Conservation (phyloP, 1,284 basidiomycete genomes). For the Pseudozyma flocculosa region DNA sequence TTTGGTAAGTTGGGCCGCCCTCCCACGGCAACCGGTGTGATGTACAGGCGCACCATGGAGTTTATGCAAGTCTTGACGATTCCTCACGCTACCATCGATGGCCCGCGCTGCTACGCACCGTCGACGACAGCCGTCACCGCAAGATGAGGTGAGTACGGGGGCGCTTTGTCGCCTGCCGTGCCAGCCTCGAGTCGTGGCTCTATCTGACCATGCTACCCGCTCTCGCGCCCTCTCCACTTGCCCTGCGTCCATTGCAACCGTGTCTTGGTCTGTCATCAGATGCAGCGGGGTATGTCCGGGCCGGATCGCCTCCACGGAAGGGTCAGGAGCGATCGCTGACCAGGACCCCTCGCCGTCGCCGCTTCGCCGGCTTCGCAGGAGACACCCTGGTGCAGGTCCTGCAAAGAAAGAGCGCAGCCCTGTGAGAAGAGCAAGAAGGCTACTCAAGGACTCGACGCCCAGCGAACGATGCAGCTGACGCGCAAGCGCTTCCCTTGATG, state of each 20-base stretch:
- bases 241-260: background rate
- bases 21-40: no score
- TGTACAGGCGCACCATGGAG: no score
- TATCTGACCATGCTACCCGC: no score
- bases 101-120: no score
- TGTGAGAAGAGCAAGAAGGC: slow-evolving; percentile 11
- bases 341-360: no score
- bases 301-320: background rate
- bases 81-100: no score
- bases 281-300: slow-evolving; percentile 17
- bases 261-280: slow-evolving; percentile 5
- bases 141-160: slow-evolving; percentile 24
- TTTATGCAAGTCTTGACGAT: no score
- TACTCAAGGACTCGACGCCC: no score
- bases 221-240: no score
- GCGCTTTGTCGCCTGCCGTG: background rate
- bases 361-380: background rate
- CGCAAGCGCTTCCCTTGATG: no score
- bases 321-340: no score
- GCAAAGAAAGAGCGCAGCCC: slow-evolving; percentile 12
- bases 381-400: slow-evolving; percentile 22
- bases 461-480: no score
- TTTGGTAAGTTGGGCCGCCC: slow-evolving; percentile 9
- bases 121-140: slow-evolving; percentile 11
- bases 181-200: background rate